phyloP scores from a whole-genome alignment of 1,284 basidiomycete species.

The Veloboletus limbatus region DNA sequence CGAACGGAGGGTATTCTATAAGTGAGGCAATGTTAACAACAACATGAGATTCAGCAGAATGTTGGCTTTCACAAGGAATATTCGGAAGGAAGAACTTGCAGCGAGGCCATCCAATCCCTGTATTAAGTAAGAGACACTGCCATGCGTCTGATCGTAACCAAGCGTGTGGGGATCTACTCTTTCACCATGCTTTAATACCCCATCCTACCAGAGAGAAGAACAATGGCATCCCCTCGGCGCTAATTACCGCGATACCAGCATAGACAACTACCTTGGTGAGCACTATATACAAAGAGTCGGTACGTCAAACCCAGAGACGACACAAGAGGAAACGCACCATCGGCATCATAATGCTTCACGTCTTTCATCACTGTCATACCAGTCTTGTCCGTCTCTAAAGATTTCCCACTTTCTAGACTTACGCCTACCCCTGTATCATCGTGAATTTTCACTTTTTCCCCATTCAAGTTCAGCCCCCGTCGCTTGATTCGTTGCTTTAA shows the following conservation, averaged over 20 bases:
- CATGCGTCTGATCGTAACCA: too few species aligned
- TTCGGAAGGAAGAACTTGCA: too few species aligned
- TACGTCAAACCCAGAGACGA: not conserved
- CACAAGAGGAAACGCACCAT: constrained; percentile 52
- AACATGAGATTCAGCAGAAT: too few species aligned
- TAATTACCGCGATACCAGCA: constrained; percentile 76
- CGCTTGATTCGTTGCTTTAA: constrained; percentile 23
- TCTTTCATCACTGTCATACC: constrained; percentile 34
- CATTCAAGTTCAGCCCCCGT: constrained; percentile 5
- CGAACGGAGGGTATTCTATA: too few species aligned
- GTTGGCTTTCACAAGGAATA: too few species aligned
- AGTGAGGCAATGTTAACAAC: too few species aligned
- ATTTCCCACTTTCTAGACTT: constrained; percentile 6
- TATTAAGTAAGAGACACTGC: too few species aligned
- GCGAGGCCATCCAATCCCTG: too few species aligned
- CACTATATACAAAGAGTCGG: constrained; percentile 47
- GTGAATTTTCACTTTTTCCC: not conserved
- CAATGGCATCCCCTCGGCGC: constrained; percentile 59
- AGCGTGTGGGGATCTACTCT: too few species aligned
- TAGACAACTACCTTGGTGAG: constrained; percentile 92
- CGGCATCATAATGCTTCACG: constrained; percentile 74
- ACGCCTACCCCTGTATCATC: not conserved
- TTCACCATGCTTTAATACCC: constrained; percentile 46
- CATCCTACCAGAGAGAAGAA: constrained; percentile 69
- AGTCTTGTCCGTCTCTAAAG: constrained; percentile 21